Percentiles rank a stretch among this genome's conserved stretches.
Evolutionary conservation across 1,284 basidiomycete species (phyloP).

Genomic region (Boletus holoroseus): DNA sequence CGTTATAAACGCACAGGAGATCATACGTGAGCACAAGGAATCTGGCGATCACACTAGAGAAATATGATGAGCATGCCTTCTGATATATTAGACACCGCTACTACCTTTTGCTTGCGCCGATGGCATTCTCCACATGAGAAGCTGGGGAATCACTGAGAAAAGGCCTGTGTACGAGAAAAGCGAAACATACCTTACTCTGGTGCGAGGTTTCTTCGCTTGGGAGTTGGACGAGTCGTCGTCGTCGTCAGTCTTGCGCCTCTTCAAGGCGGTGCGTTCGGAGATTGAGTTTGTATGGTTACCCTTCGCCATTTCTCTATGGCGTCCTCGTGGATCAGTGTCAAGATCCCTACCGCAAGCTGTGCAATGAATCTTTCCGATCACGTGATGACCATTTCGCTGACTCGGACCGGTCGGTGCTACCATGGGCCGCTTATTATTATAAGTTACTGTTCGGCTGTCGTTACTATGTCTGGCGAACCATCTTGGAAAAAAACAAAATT

Average conservation of each 20-base stretch:
- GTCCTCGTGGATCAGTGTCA: slow-evolving; percentile 32
- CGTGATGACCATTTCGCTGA: slow-evolving; percentile 17
- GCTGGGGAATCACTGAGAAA: slow-evolving; percentile 36
- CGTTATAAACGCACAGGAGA: slow-evolving; percentile 3
- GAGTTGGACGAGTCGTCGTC: slow-evolving; percentile 46
- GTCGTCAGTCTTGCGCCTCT: slow-evolving; percentile 62
- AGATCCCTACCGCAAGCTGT: slow-evolving; percentile 4
- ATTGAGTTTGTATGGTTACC: slow-evolving; percentile 14
- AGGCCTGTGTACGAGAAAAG: slow-evolving; percentile 4
- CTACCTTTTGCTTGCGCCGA: slow-evolving; percentile 75
- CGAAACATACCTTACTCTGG: slow-evolving; percentile 56
- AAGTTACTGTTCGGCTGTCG: not conserved
- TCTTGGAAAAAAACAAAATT: slow-evolving; percentile 57
- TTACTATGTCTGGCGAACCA: slow-evolving; percentile 35
- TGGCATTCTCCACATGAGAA: slow-evolving; percentile 85
- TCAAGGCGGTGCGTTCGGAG: slow-evolving; percentile 34
- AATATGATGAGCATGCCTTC: slow-evolving; percentile 20
- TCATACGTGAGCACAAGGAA: slow-evolving; percentile 72
- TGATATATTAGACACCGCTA: not conserved
- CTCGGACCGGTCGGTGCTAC: not conserved
- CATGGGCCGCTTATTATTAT: too few species aligned
- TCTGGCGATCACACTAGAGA: slow-evolving; percentile 68
- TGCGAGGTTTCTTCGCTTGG: slow-evolving; percentile 63
- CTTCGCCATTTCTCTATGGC: slow-evolving; percentile 25
- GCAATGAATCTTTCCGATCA: slow-evolving; percentile 20